Percentiles rank a stretch among this genome's conserved stretches.
Evolutionary conservation across 257 asterid species (phyloP).

Genomic region (Dorcoceras hygrometricum): DNA sequence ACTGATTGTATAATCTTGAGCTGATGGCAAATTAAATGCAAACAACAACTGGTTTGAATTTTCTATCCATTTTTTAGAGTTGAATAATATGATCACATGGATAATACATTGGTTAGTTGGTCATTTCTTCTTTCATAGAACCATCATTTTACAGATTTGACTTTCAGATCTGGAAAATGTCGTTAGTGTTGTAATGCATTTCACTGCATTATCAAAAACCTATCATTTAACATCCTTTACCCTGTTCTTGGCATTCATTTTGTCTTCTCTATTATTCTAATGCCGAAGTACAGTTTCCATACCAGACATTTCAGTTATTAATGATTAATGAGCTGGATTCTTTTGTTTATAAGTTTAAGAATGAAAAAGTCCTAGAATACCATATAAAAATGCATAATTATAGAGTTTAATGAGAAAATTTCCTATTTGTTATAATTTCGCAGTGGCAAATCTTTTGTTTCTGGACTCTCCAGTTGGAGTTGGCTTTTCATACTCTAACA

Average conservation of each 20-base stretch:
- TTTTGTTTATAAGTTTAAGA: background rate
- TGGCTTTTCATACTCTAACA: constrained; percentile 89
- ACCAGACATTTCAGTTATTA: background rate
- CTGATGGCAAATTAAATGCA: background rate
- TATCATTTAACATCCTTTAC: background rate
- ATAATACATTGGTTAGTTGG: background rate
- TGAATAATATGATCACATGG: background rate
- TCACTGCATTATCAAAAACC: background rate
- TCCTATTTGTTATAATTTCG: constrained; percentile 29
- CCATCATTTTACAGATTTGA: no score
- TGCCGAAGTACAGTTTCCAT: background rate
- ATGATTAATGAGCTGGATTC: background rate
- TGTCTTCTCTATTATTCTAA: background rate
- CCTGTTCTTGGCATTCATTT: background rate
- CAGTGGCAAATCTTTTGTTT: constrained; percentile 87
- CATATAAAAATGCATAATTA: constrained; percentile 5
- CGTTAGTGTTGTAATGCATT: background rate
- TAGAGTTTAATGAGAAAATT: background rate
- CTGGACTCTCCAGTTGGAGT: constrained; percentile 96
- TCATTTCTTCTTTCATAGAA: background rate
- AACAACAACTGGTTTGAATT: background rate
- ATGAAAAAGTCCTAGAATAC: background rate
- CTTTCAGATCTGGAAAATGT: background rate
- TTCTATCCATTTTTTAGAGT: background rate
- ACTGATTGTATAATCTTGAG: background rate